Evolutionary conservation across 2,329 filamentous ascomycete genomes (phyloP).

Genomic region (Rosellinia necatrix): DNA sequence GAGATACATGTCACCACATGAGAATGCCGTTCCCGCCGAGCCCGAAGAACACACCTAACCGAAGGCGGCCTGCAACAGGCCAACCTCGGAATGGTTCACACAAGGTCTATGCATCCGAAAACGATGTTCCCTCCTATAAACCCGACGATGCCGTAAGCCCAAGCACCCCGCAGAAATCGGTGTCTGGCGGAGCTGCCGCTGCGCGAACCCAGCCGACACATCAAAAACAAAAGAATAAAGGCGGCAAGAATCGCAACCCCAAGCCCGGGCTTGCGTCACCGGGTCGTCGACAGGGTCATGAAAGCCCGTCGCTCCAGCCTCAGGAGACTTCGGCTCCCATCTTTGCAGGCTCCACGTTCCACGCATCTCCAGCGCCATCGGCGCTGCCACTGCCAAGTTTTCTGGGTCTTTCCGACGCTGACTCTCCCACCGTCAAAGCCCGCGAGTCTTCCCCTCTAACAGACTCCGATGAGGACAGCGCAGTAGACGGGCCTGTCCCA

Average conservation of each 20-base stretch:
- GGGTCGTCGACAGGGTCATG: constrained; percentile 46
- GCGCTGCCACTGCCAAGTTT: constrained; percentile 91
- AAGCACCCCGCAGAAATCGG: constrained; percentile 53
- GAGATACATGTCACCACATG: constrained; percentile 33
- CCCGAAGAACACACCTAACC: constrained; percentile 45
- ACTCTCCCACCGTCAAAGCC: constrained; percentile 58
- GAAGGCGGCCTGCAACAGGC: constrained; percentile 47
- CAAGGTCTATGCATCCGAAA: constrained; percentile 65
- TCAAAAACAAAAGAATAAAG: constrained; percentile 37
- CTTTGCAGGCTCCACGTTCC: constrained; percentile 93
- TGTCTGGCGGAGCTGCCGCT: constrained; percentile 41
- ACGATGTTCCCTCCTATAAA: constrained; percentile 50
- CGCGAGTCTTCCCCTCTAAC: constrained; percentile 57
- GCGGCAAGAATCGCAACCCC: constrained; percentile 33
- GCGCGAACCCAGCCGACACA: constrained; percentile 38
- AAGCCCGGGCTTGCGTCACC: constrained; percentile 48
- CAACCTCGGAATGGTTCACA: constrained; percentile 46
- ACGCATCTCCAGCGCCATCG: constrained; percentile 90
- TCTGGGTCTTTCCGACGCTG: constrained; percentile 73
- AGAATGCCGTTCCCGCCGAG: constrained; percentile 44
- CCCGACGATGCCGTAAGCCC: constrained; percentile 40
- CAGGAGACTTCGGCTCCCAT: constrained; percentile 58
- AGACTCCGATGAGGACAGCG: constrained; percentile 56
- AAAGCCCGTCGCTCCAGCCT: constrained; percentile 52
- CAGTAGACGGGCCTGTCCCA: constrained; percentile 42